These are phyloP conservation scores for Pseudogymnoascus verrucosus DNA, from an alignment of 2,329 filamentous ascomycete genomes.

Conservation along the genomic window DNA sequence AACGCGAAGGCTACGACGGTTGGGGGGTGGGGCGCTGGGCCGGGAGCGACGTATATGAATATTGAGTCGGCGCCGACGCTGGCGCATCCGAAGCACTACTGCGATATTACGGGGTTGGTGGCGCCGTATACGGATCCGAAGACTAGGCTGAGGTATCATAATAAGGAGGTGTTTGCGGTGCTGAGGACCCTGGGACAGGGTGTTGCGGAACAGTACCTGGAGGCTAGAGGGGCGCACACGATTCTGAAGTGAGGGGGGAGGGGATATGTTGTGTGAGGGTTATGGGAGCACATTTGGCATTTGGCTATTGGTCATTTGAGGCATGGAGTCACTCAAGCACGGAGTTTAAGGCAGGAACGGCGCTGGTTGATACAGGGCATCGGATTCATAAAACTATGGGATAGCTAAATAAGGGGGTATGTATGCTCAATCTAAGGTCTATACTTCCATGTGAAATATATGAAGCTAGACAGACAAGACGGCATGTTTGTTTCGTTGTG, in stretches of 20 bases:
- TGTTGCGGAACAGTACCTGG: conserved; percentile 79
- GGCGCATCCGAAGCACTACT: conserved; percentile 80
- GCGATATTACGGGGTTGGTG: conserved; percentile 89
- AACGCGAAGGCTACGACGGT: conserved; percentile 29
- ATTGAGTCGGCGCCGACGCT: conserved; percentile 91
- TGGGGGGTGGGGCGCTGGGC: conserved; percentile 43
- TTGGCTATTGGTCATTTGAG: background rate
- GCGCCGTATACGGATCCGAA: conserved; percentile 92
- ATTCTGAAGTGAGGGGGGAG: conserved; percentile 65
- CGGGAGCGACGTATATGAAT: conserved; percentile 84
- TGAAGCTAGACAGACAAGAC: conserved; percentile 10
- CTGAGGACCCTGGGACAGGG: conserved; percentile 75
- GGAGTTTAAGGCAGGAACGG: background rate
- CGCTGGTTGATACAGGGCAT: background rate
- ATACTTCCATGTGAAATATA: conserved; percentile 4
- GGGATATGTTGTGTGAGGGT: background rate
- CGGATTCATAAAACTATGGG: conserved; percentile 1
- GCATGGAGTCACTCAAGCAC: background rate
- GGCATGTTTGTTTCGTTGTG: background rate
- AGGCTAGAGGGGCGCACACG: conserved; percentile 84
- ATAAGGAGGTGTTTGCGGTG: conserved; percentile 82
- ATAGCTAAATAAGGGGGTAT: conserved; percentile 14
- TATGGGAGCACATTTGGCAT: conserved; percentile 1
- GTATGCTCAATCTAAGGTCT: conserved; percentile 25
- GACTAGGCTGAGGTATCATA: conserved; percentile 84